Evolutionary conservation across 305 asterid genomes (phyloP).

Genomic region (Fraxinus sp.): DNA sequence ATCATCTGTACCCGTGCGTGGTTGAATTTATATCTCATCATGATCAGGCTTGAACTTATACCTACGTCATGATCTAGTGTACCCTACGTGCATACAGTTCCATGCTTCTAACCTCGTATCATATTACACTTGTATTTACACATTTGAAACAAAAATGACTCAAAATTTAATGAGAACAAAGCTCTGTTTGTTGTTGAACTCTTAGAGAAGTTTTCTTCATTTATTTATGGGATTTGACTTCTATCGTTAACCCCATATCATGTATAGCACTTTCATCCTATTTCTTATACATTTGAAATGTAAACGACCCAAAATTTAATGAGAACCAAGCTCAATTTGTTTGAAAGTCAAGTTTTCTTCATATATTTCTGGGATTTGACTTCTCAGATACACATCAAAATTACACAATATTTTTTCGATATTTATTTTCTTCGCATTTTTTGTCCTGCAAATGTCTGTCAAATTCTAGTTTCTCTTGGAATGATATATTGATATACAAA

Average conservation of each 20-base stretch:
- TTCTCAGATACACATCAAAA: neutral
- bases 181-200: neutral
- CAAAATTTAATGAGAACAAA: neutral
- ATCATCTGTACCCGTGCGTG: constrained; percentile 22
- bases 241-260: neutral
- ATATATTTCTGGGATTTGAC: neutral
- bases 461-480: neutral
- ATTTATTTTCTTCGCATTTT: neutral
- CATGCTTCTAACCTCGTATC: neutral
- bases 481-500: neutral
- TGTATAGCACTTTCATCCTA: neutral
- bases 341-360: neutral
- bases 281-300: neutral
- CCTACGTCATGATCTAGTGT: neutral
- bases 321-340: neutral
- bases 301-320: neutral
- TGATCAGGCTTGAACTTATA: constrained; percentile 9
- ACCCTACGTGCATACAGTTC: neutral
- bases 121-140: neutral
- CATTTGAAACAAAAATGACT: neutral
- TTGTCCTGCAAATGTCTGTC: neutral
- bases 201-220: neutral
- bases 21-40: constrained; percentile 22
- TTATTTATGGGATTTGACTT: neutral
- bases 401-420: neutral